phyloP scores from a whole-genome alignment of 352 stramenopile species.

The Globisporangium emineosum region DNA sequence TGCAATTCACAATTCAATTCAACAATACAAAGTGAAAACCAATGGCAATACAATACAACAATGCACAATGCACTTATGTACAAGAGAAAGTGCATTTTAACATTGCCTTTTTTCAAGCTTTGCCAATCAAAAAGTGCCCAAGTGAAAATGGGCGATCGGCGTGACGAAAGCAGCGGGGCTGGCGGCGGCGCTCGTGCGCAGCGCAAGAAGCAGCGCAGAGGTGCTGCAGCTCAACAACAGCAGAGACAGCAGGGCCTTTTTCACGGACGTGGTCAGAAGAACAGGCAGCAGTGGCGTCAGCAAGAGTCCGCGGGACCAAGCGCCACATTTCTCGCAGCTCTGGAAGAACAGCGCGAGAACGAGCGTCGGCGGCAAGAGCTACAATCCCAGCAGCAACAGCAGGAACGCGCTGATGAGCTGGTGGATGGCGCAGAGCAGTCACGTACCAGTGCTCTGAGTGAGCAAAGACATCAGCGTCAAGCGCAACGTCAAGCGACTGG shows the following conservation, averaged over 20 bases:
- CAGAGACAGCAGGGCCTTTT: background rate
- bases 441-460: background rate
- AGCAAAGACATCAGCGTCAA: background rate
- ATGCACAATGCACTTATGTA: background rate
- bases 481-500: background rate
- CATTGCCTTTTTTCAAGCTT: background rate
- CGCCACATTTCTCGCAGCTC: slow-evolving; percentile 47
- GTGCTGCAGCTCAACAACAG: background rate
- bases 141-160: background rate
- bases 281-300: background rate
- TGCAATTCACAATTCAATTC: too few relatives aligned
- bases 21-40: background rate
- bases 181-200: background rate
- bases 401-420: background rate
- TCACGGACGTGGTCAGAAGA: background rate
- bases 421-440: too few relatives aligned
- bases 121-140: background rate
- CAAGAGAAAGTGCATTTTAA: background rate
- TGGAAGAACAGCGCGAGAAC: slow-evolving; percentile 56
- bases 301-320: slow-evolving; percentile 16
- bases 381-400: slow-evolving; percentile 4
- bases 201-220: slow-evolving; percentile 8
- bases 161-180: background rate
- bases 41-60: background rate
- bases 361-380: slow-evolving; percentile 19